Conservation (phyloP, 2,329 filamentous ascomycete genomes). For the Podosphaera leucotricha region DNA sequence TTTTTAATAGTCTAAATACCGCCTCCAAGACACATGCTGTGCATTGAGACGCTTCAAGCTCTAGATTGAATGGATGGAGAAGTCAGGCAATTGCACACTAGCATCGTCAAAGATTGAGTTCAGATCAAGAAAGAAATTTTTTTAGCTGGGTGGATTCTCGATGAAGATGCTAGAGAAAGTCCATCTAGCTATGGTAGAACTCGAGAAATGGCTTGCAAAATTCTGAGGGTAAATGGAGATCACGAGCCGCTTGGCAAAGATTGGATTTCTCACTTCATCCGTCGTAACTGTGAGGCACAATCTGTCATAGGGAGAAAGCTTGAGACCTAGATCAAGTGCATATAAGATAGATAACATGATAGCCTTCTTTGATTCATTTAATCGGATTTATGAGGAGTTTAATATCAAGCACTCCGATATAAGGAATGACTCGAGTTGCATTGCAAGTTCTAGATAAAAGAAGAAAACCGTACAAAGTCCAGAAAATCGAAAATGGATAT, state of each 20-base stretch:
- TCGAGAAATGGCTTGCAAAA: not conserved
- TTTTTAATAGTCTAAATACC: no score
- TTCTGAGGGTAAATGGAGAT: not conserved
- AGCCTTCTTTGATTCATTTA: not conserved
- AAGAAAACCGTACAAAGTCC: not conserved
- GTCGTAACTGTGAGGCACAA: not conserved
- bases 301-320: not conserved
- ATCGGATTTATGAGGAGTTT: not conserved
- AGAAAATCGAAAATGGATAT: not conserved
- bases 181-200: no score
- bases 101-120: no score
- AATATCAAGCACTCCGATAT: not conserved
- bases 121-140: no score
- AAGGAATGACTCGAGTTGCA: not conserved
- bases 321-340: not conserved
- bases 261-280: not conserved
- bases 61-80: no score
- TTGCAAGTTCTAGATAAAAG: not conserved
- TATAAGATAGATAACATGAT: not conserved
- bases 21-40: no score
- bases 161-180: no score
- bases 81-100: no score
- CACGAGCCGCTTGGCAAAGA: not conserved
- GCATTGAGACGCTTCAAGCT: no score
- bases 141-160: no score